A percentile compares a stretch with the other conserved stretches of the same genome.
phyloP scores from a whole-genome alignment of 108 stramenopile species.

The Asterionellopsis glacialis region DNA sequence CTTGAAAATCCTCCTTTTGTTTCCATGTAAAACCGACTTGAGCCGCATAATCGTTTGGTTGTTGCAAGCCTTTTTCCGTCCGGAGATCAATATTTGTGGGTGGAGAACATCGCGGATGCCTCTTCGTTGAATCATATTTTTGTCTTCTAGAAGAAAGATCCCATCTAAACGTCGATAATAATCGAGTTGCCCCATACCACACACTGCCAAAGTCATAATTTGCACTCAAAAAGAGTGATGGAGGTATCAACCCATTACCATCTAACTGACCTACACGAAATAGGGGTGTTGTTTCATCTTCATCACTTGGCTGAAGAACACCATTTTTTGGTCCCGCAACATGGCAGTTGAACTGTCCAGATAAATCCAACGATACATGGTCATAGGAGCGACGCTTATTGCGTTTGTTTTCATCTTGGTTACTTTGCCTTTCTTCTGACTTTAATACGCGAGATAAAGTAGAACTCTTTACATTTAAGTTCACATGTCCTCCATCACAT shows the following conservation, averaged over 20 bases:
- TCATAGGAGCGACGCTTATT: too few relatives aligned
- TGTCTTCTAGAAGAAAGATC: background rate
- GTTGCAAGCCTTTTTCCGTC: background rate
- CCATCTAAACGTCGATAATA: background rate
- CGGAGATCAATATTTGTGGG: background rate
- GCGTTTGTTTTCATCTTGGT: too few relatives aligned
- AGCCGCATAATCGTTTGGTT: background rate
- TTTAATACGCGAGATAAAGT: too few relatives aligned
- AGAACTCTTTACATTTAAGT: too few relatives aligned
- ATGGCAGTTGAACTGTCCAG: background rate
- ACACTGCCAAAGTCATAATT: background rate
- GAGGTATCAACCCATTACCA: background rate
- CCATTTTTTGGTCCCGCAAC: background rate
- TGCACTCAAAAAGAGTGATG: background rate
- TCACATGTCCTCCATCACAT: too few relatives aligned
- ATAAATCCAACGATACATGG: background rate
- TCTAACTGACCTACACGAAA: background rate
- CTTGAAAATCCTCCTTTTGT: background rate
- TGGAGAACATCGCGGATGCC: background rate
- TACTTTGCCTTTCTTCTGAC: too few relatives aligned
- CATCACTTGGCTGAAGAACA: background rate
- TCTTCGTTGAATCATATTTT: background rate
- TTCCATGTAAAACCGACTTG: background rate
- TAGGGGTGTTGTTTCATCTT: background rate
- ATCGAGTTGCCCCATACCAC: slow-evolving; percentile 2